Percentiles rank a stretch among this genome's conserved stretches.
These are phyloP conservation scores for Pestalotiopsis sp. DNA, from an alignment of 2,329 filamentous ascomycete genomes.

Conservation along the genomic window DNA sequence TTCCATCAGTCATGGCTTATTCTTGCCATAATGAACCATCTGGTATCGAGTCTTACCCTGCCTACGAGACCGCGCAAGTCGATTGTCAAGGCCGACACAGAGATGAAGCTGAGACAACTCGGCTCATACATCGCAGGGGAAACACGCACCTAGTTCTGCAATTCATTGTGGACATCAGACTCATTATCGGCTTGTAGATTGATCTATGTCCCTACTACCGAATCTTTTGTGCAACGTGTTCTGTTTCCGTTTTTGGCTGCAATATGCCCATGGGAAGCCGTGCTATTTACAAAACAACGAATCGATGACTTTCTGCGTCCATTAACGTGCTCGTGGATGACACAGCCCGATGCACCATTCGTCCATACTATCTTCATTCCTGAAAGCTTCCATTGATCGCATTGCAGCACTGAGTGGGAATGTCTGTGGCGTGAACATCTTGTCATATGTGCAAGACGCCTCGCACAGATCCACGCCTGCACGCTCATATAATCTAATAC, in stretches of 20 bases:
- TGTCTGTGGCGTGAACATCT: background rate
- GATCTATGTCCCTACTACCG: no score
- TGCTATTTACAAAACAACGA: background rate
- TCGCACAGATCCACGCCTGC: background rate
- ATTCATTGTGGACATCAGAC: no score
- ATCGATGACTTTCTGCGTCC: background rate
- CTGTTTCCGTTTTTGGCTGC: background rate
- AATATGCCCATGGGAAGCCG: background rate
- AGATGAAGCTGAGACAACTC: no score
- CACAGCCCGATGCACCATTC: background rate
- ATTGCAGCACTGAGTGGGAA: background rate
- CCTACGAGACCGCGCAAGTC: no score
- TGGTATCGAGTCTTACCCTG: no score
- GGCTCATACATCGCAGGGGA: no score
- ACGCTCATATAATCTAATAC: background rate
- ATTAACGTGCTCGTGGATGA: background rate
- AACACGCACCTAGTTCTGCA: no score
- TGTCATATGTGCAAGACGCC: background rate
- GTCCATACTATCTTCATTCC: background rate
- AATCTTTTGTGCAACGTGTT: background rate
- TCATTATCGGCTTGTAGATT: no score
- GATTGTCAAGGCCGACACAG: no score
- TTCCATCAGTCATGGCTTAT: no score
- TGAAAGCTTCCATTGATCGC: background rate
- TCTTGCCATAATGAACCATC: no score